Conservation (phyloP, 2,329 filamentous ascomycete genomes). For the Cytospora schulzeri region DNA sequence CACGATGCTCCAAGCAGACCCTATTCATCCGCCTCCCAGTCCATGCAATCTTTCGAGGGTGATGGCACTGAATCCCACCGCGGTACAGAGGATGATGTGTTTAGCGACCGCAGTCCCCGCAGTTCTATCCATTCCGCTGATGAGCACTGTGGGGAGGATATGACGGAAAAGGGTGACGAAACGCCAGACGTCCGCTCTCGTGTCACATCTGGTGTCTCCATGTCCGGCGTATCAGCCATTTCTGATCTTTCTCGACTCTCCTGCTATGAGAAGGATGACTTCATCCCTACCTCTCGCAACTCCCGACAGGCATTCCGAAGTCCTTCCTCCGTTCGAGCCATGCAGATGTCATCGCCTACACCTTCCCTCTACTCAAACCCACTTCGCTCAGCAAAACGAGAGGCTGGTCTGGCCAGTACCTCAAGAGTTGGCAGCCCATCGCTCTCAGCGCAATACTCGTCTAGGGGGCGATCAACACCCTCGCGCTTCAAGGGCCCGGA, state of each 20-base stretch:
- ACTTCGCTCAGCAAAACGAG: slow-evolving; percentile 52
- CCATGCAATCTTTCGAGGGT: slow-evolving; percentile 33
- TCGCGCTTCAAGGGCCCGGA: slow-evolving; percentile 58
- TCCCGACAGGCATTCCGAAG: slow-evolving; percentile 69
- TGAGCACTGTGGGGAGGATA: slow-evolving; percentile 32
- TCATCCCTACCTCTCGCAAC: slow-evolving; percentile 57
- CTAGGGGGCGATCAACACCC: slow-evolving; percentile 56
- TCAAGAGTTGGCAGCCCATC: slow-evolving; percentile 60
- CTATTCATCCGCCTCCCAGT: slow-evolving; percentile 30
- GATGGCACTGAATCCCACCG: slow-evolving; percentile 50
- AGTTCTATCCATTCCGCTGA: slow-evolving; percentile 58
- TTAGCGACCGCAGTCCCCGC: slow-evolving; percentile 59
- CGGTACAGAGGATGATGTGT: slow-evolving; percentile 58
- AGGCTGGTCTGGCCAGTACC: slow-evolving; percentile 47
- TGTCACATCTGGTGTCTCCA: slow-evolving; percentile 34
- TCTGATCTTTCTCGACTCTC: slow-evolving; percentile 56
- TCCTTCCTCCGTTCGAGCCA: slow-evolving; percentile 67
- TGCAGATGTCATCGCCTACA: slow-evolving; percentile 72
- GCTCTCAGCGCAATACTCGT: slow-evolving; percentile 54
- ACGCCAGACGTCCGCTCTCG: slow-evolving; percentile 42
- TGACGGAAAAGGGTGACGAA: slow-evolving; percentile 28
- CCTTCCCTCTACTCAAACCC: slow-evolving; percentile 59
- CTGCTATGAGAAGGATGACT: slow-evolving; percentile 54
- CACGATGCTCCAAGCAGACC: slow-evolving; percentile 27
- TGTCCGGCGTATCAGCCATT: slow-evolving; percentile 44